These are phyloP conservation scores for Piper betle DNA, from an alignment of 164 flowering plant species.

Conservation along the genomic window DNA sequence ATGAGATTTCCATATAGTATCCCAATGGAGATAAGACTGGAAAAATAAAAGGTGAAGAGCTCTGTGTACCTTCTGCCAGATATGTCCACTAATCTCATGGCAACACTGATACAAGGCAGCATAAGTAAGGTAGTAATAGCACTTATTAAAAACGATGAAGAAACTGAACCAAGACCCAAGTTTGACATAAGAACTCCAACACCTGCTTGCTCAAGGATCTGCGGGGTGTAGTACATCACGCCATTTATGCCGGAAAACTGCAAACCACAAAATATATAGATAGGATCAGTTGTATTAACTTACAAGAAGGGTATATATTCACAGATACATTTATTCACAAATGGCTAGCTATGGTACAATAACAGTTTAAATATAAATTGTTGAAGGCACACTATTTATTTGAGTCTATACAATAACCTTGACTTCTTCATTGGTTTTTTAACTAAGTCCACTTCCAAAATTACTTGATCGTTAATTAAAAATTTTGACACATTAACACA, in stretches of 20 bases:
- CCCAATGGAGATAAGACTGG: neutral
- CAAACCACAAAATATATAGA: constrained; percentile 2
- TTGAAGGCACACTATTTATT: no score
- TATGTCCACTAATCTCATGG: constrained; percentile 89
- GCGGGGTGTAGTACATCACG: constrained; percentile 85
- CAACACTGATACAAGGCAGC: constrained; percentile 85
- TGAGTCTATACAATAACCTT: no score
- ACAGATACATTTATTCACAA: neutral
- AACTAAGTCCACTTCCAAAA: no score
- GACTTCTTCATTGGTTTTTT: no score
- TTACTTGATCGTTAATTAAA: no score
- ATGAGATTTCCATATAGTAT: no score
- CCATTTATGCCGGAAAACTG: constrained; percentile 96
- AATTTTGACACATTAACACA: no score
- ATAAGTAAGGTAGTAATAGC: constrained; percentile 72
- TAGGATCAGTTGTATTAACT: neutral
- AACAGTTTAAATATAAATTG: no score
- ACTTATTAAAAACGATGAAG: constrained; percentile 76
- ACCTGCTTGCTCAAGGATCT: constrained; percentile 86
- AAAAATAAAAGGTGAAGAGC: neutral
- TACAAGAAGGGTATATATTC: neutral
- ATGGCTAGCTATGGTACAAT: no score
- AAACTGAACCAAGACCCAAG: constrained; percentile 52
- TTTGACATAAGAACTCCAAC: constrained; percentile 67
- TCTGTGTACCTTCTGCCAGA: constrained; percentile 70